A percentile compares a stretch with the other conserved stretches of the same genome.
Evolutionary conservation across 2,329 filamentous ascomycete genomes (phyloP).

Genomic region (Ophiostoma fasciatum): DNA sequence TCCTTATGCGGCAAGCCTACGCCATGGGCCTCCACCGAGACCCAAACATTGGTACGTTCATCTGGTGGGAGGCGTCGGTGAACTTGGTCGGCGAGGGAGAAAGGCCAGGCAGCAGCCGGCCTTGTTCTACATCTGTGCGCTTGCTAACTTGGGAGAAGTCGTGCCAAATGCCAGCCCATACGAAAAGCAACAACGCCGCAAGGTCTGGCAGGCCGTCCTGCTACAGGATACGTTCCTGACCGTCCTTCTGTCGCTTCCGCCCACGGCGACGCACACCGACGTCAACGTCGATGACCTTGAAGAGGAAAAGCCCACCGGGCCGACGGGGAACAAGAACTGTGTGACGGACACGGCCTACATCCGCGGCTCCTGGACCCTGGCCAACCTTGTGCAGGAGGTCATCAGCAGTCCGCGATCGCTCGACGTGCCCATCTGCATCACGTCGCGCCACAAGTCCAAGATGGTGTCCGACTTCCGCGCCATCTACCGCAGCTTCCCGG

Average conservation of each 20-base stretch:
- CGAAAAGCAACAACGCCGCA: slow-evolving; percentile 65
- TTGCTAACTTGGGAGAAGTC: too few species aligned
- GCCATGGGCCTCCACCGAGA: slow-evolving; percentile 71
- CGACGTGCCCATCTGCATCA: slow-evolving; percentile 55
- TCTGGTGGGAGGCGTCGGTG: too few species aligned
- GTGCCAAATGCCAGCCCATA: slow-evolving; percentile 50
- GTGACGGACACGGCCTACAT: slow-evolving; percentile 58
- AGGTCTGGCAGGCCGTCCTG: slow-evolving; percentile 69
- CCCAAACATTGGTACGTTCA: slow-evolving; percentile 49
- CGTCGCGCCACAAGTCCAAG: slow-evolving; percentile 52
- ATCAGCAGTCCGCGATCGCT: slow-evolving; percentile 63
- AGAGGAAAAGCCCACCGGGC: slow-evolving; percentile 30
- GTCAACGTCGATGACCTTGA: slow-evolving; percentile 64
- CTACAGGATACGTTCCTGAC: slow-evolving; percentile 73
- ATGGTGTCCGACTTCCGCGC: slow-evolving; percentile 55
- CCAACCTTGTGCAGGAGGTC: slow-evolving; percentile 62
- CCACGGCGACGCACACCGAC: slow-evolving; percentile 65
- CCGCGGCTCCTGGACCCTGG: slow-evolving; percentile 63
- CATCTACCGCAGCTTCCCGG: slow-evolving; percentile 59
- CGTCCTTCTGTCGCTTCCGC: slow-evolving; percentile 61
- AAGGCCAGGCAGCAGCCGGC: too few species aligned
- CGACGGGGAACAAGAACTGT: slow-evolving; percentile 41
- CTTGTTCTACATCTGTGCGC: too few species aligned
- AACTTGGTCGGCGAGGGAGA: too few species aligned
- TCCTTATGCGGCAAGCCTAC: slow-evolving; percentile 63